Conservation (phyloP, 2,329 filamentous ascomycete species). For the Cercospora beticola region DNA sequence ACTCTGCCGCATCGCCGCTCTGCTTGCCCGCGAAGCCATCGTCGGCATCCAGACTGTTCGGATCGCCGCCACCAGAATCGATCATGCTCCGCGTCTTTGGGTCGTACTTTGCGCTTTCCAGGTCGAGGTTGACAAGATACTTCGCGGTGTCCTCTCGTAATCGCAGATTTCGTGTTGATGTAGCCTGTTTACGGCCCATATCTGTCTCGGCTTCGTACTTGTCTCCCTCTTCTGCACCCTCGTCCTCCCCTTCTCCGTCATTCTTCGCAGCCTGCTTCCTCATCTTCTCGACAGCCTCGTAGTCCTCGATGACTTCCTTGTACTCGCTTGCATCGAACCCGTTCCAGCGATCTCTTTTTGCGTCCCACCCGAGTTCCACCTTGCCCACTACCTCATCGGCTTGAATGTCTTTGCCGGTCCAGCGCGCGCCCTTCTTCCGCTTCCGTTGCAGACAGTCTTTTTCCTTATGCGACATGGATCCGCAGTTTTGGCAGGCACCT, state of each 20-base stretch:
- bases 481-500: slow-evolving; percentile 97
- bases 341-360: slow-evolving; percentile 96
- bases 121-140: slow-evolving; percentile 89
- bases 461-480: slow-evolving; percentile 91
- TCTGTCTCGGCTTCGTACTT: slow-evolving; percentile 91
- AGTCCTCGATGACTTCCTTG: slow-evolving; percentile 81
- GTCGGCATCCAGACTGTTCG: slow-evolving; percentile 83
- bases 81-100: slow-evolving; percentile 86
- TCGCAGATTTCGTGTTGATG: slow-evolving; percentile 83
- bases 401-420: slow-evolving; percentile 89
- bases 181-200: slow-evolving; percentile 91
- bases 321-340: slow-evolving; percentile 93
- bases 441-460: slow-evolving; percentile 91
- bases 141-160: slow-evolving; percentile 97
- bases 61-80: slow-evolving; percentile 69
- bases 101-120: slow-evolving; percentile 96
- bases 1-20: slow-evolving; percentile 88
- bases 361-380: slow-evolving; percentile 89
- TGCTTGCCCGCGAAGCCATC: slow-evolving; percentile 80
- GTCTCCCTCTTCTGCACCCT: slow-evolving; percentile 55
- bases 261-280: slow-evolving; percentile 47
- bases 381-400: slow-evolving; percentile 86
- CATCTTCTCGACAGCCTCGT: slow-evolving; percentile 79
- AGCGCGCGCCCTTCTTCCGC: slow-evolving; percentile 84
- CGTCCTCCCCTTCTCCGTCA: slow-evolving; percentile 46